These are phyloP conservation scores for Jaapia argillacea DNA, from an alignment of 768 basidiomycete species.

Conservation along the genomic window DNA sequence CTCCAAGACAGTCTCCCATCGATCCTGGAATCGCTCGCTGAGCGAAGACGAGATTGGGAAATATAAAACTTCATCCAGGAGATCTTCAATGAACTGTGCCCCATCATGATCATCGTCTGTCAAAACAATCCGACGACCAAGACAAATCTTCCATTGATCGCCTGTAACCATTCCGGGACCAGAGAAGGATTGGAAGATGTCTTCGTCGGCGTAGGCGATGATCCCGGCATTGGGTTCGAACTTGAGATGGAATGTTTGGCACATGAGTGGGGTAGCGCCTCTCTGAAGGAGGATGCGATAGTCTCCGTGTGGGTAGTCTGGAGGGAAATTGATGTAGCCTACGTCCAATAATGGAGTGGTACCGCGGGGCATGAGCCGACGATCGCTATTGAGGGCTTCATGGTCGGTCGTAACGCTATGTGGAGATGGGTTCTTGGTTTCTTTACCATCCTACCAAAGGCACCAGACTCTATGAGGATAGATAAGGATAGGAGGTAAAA, in stretches of 20 bases:
- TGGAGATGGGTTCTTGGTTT: too few species aligned
- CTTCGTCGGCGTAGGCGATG: conserved; percentile 23
- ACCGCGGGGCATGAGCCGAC: neutral
- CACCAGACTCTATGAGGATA: too few species aligned
- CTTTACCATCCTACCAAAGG: too few species aligned
- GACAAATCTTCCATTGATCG: conserved; percentile 28
- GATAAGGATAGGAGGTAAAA: too few species aligned
- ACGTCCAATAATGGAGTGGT: neutral
- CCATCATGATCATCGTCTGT: conserved; percentile 27
- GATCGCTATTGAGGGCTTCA: neutral
- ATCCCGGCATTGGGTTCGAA: conserved; percentile 21
- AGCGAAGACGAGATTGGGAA: neutral
- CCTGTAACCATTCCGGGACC: conserved; percentile 23
- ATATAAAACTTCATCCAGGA: conserved; percentile 8
- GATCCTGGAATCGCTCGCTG: neutral
- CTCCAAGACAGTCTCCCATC: neutral
- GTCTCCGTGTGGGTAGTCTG: neutral
- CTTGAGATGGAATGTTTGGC: conserved; percentile 24
- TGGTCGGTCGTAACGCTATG: neutral
- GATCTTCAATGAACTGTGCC: conserved; percentile 15
- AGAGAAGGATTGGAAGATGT: conserved; percentile 22
- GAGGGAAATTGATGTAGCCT: neutral
- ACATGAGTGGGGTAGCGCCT: conserved; percentile 21
- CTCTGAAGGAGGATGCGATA: conserved; percentile 5
- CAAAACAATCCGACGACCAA: conserved; percentile 25